Evolutionary conservation across 257 asterid genomes (phyloP).

Genomic region (Ehretia macrophylla): DNA sequence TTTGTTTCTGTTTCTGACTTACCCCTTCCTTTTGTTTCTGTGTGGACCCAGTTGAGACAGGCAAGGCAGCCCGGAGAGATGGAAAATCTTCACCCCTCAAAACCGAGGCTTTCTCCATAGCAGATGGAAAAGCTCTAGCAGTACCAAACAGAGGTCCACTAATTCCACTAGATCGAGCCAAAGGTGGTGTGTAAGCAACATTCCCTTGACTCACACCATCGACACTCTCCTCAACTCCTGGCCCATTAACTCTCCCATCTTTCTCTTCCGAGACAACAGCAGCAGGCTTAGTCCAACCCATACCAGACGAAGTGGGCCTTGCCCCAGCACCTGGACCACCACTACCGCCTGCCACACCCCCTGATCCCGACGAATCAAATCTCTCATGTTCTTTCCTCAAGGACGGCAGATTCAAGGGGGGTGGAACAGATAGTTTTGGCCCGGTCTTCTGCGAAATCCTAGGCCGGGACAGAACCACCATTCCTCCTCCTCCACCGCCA

Average conservation of each 20-base stretch:
- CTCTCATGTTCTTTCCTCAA: constrained; percentile 91
- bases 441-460: constrained; percentile 57
- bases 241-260: constrained; percentile 33
- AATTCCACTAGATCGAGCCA: constrained; percentile 51
- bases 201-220: constrained; percentile 32
- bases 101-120: constrained; percentile 54
- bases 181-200: constrained; percentile 76
- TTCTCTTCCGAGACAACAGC: constrained; percentile 41
- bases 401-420: constrained; percentile 96
- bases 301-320: constrained; percentile 73
- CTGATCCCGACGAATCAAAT: constrained; percentile 58
- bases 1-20: constrained; percentile 61
- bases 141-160: constrained; percentile 35
- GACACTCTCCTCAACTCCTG: constrained; percentile 29
- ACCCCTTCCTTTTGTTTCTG: constrained; percentile 62
- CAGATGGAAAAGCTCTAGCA: constrained; percentile 32
- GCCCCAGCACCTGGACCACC: constrained; percentile 66
- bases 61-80: constrained; percentile 78
- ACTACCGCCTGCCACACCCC: constrained; percentile 51
- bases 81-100: constrained; percentile 99
- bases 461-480: constrained; percentile 79
- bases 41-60: constrained; percentile 57
- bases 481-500: constrained; percentile 72
- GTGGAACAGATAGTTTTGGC: constrained; percentile 82
- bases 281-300: constrained; percentile 89